These are phyloP conservation scores for Beauveria bassiana DNA, from an alignment of 2,329 filamentous ascomycete genomes.

Conservation along the genomic window DNA sequence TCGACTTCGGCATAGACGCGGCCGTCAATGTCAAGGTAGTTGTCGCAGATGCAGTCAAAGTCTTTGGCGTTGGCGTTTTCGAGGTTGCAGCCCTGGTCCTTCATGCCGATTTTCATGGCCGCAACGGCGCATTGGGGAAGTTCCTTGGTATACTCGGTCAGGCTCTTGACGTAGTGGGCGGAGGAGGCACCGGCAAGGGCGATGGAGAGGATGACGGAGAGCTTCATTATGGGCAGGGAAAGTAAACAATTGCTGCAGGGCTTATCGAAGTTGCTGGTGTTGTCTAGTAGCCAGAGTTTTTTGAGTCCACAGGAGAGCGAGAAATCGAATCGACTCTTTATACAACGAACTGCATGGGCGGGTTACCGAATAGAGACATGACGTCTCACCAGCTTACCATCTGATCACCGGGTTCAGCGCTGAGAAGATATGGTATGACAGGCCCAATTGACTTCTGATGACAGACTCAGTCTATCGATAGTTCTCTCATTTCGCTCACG, in stretches of 20 bases:
- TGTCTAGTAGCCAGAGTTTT: not conserved
- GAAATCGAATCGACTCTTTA: not conserved
- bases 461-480: too few species aligned
- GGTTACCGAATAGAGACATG: not conserved
- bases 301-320: not conserved
- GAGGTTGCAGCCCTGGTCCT: conserved; percentile 7
- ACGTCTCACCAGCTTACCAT: not conserved
- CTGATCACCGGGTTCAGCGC: not conserved
- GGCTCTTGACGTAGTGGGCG: conserved; percentile 5
- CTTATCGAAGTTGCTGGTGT: not conserved
- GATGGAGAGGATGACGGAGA: conserved; percentile 4
- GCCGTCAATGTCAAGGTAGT: conserved; percentile 7
- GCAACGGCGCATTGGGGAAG: conserved; percentile 1
- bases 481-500: too few species aligned
- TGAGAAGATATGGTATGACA: not conserved
- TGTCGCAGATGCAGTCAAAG: conserved; percentile 12
- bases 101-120: conserved; percentile 6
- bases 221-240: not conserved
- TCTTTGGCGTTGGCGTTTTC: conserved; percentile 1
- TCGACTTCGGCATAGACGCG: conserved; percentile 5
- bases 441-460: too few species aligned
- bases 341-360: not conserved
- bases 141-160: conserved; percentile 9
- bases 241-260: too few species aligned
- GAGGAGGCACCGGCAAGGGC: not conserved